Conservation (phyloP, 2,329 filamentous ascomycete genomes). For the Pseudopyricularia cyperi region DNA sequence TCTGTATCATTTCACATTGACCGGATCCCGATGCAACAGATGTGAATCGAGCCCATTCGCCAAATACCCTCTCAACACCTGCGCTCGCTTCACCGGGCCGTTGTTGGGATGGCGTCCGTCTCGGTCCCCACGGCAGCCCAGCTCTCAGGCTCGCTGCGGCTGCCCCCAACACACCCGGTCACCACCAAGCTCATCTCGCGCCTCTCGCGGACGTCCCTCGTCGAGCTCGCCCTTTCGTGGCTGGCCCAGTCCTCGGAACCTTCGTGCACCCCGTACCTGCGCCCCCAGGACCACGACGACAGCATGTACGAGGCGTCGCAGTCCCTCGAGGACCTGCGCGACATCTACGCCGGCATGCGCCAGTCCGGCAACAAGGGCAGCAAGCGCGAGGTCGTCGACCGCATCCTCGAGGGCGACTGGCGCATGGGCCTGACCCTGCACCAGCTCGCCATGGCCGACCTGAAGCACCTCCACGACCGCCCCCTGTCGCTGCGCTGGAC, state of each 20-base stretch:
- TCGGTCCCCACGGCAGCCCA: slow-evolving; percentile 60
- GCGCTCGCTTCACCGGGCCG: too few species aligned
- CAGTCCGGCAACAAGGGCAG: slow-evolving; percentile 33
- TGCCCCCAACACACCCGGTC: slow-evolving; percentile 50
- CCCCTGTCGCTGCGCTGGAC: slow-evolving; percentile 52
- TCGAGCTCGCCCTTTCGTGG: slow-evolving; percentile 66
- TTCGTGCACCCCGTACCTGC: slow-evolving; percentile 47
- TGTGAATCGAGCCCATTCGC: too few species aligned
- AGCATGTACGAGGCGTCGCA: slow-evolving; percentile 57
- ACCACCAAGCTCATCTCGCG: slow-evolving; percentile 55
- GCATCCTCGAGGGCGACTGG: slow-evolving; percentile 58
- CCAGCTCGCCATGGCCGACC: slow-evolving; percentile 56
- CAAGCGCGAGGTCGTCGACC: slow-evolving; percentile 49
- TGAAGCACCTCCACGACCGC: slow-evolving; percentile 53
- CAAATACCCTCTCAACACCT: too few species aligned
- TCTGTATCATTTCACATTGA: too few species aligned
- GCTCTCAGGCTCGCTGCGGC: slow-evolving; percentile 56
- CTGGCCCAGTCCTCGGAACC: slow-evolving; percentile 52
- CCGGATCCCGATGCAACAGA: too few species aligned
- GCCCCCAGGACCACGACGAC: slow-evolving; percentile 34
- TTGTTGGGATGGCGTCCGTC: slow-evolving; percentile 34
- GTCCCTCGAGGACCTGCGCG: slow-evolving; percentile 52
- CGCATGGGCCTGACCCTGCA: slow-evolving; percentile 50
- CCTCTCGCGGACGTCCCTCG: slow-evolving; percentile 57
- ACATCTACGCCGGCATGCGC: slow-evolving; percentile 45